Evolutionary conservation across 2,329 filamentous ascomycete genomes (phyloP), one percentile per base, ranked within the genome.

Genomic region (Ophiostoma quercus): DNA sequence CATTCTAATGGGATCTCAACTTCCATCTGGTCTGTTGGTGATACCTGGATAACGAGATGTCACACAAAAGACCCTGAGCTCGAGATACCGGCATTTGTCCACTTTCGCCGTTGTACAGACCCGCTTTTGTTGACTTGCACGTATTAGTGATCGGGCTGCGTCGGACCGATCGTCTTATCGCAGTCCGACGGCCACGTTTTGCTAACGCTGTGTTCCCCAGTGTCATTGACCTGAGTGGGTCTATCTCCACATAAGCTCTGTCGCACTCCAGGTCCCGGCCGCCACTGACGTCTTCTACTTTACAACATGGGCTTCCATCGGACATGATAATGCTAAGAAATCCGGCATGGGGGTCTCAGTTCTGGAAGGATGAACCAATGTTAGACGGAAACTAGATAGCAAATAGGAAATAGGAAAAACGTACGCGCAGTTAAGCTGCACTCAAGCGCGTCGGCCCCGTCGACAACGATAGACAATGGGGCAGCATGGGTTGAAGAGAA

Each of bases 91-190:
- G 51, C n/a, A 25, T 25, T 57, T 57, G 12, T 57, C 51, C 12
- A 19, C 6, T 8, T 12, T 37, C 11, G n/a, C 19, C 19, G 43
- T 16, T 16, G 16, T 9, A 14, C 2, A n/a, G 60, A 34, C 57
- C 60, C 32, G 32, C 29, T 37, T 34, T 19, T 34, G 57, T 37
- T 9, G 19, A 63, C 51, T 57, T 57, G 22, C 51, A 22, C 43
- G 43, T 47, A 47, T n/a, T 62, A 25, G 57, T 32, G 25, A 32
- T 63, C 32, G 60, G 60, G 60, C 25, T 63, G 29, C 60, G 29
- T 63, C 60, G 60, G 60, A 34, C 60, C 60, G 60, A 63, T 29
- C 29, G 12, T 22, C 11, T 63, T 63, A n/a, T 63, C 60, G 60
- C 16, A 34, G 60, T 57, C 51, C 51, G 51, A 57, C 51, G 22